Conservation (phyloP, 768 basidiomycete species). For the Pholiota conissans region DNA sequence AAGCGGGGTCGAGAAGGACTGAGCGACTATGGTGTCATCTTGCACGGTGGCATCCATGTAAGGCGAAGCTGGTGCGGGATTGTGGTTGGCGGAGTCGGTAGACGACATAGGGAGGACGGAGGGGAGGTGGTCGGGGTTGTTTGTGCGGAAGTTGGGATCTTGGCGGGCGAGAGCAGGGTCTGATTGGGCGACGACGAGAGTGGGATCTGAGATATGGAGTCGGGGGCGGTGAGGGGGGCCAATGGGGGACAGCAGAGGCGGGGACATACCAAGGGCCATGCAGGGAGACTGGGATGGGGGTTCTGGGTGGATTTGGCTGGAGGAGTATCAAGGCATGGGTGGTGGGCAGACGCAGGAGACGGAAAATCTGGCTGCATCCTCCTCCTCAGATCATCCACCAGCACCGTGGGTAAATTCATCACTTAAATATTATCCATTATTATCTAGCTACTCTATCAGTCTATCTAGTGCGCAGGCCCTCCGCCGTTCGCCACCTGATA, state of each 20-base stretch:
- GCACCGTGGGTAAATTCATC: conserved; percentile 40
- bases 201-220: conserved; percentile 15
- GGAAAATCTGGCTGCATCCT: conserved; percentile 16
- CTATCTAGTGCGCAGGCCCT: conserved; percentile 17
- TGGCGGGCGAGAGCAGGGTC: conserved; percentile 15
- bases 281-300: not conserved
- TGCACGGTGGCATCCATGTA: conserved; percentile 18
- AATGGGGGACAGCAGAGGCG: not conserved
- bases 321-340: conserved; percentile 15
- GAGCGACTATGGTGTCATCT: conserved; percentile 14
- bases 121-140: conserved; percentile 6
- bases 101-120: conserved; percentile 13
- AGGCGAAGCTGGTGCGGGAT: conserved; percentile 16
- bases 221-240: not conserved
- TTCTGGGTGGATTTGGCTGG: not conserved
- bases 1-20: conserved; percentile 20
- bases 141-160: conserved; percentile 12
- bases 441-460: conserved; percentile 13
- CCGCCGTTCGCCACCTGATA: conserved; percentile 52
- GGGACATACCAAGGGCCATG: conserved; percentile 22
- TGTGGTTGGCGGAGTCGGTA: conserved; percentile 9
- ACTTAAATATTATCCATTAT: conserved; percentile 15
- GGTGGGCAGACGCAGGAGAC: conserved; percentile 8
- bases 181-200: conserved; percentile 17
- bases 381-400: conserved; percentile 9